phyloP scores from a whole-genome alignment of 306 rosid species.

The Crotalaria pallida region DNA sequence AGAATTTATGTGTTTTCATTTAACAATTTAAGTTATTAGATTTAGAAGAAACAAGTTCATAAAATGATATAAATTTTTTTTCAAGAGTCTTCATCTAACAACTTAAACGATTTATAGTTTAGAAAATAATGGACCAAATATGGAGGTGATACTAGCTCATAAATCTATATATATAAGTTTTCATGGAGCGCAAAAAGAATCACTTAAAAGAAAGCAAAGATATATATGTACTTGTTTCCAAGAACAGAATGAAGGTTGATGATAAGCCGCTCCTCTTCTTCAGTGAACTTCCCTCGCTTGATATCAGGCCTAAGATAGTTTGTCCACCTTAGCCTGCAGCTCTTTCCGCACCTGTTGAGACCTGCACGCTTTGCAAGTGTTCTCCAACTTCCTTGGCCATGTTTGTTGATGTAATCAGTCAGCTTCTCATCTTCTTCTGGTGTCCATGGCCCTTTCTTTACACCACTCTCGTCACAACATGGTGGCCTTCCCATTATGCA shows the following conservation, averaged over 20 bases:
- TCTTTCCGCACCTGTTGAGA: constrained; percentile 86
- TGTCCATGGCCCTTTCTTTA: constrained; percentile 98
- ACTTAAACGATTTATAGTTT: too few species aligned
- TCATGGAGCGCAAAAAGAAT: background rate
- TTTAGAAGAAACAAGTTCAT: background rate
- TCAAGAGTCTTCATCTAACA: too few species aligned
- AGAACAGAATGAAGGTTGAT: constrained; percentile 77
- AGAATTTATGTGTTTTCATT: too few species aligned
- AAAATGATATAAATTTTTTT: too few species aligned
- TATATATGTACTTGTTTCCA: constrained; percentile 53
- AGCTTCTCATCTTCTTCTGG: constrained; percentile 79
- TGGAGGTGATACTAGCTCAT: too few species aligned
- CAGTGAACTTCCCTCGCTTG: constrained; percentile 78
- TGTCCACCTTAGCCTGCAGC: constrained; percentile 85
- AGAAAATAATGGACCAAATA: too few species aligned
- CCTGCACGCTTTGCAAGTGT: constrained; percentile 75
- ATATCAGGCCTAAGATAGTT: constrained; percentile 89
- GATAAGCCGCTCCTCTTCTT: constrained; percentile 61
- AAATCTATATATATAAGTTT: too few species aligned
- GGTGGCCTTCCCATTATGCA: constrained; percentile 71
- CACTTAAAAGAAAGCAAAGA: background rate
- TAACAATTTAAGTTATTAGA: too few species aligned
- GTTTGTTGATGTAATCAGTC: constrained; percentile 39
- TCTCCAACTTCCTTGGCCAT: constrained; percentile 90
- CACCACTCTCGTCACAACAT: constrained; percentile 51